Base-by-base conservation (phyloP, 768 basidiomycete genomes). In the Amanita rimosa region DNA sequence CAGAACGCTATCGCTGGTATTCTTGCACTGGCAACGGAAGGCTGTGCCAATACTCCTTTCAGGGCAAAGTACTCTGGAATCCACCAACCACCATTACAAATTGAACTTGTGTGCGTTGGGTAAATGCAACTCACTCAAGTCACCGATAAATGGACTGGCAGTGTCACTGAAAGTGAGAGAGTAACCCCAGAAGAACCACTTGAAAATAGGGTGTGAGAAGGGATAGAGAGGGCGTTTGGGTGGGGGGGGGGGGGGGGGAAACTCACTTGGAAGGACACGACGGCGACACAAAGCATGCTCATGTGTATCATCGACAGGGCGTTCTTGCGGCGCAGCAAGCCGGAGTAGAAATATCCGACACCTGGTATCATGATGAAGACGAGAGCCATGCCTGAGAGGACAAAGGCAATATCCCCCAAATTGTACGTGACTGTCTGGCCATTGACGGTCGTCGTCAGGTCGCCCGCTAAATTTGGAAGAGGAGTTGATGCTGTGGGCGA, bases 161-260 rank as follows among this genome's bases (percentile, higher is more conserved):
- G 74, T 78, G 11, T 90, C 86, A 52, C 83, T 85, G 69, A 98
- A 98, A 0, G 94, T 78, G 19, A 98, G 71, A 1, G 91, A 93
- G 68, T 76, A 97, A 2, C 94, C 94, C 94, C 94, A 96, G 74
- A 95, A 93, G 72, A 91, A 93, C 91, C 91, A 94, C 84, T 92
- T 53, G 13, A 52, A 52, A 27, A 6, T 34, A 19, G 3, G 55
- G 35, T n/a, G 38, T 26, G 5, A 6, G 17, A 38, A 40, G 24
- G 40, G 21, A 24, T 2, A 17, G 8, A 11, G 2, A 6, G 33
- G 41, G 10, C 35, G 39, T 29, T 26, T n/a, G n/a, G n/a, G n/a
- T n/a, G n/a, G n/a, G n/a, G n/a, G n/a, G n/a, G n/a, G n/a, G n/a
- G n/a, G n/a, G n/a, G n/a, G n/a, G 26, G 26, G 14, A n/a, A 21